Evolutionary conservation across 2,329 filamentous ascomycete genomes (phyloP), one percentile per base, ranked within the genome.

Genomic region (Colletotrichum destructivum): DNA sequence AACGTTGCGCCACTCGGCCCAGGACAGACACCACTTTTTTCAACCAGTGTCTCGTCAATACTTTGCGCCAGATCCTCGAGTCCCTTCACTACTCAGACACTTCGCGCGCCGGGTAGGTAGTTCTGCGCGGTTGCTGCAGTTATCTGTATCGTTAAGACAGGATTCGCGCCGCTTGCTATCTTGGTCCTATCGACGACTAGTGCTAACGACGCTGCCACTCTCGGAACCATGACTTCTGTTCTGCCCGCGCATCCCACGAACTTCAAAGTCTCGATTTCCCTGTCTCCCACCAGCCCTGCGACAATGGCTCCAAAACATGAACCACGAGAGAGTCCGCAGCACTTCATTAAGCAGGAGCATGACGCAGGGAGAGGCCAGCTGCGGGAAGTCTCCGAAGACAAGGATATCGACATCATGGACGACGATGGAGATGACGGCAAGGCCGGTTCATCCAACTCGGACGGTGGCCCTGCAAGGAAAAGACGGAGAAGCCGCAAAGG

Each of bases 401-500:
- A 83, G 73, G 82, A 85, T 23, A 80, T 81, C 21, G 82, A 83
- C 56, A 80, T 83, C 35, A 82, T 81, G 52, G 84, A 85, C 72
- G 81, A 78, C 55, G 82, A 81, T 44, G 79, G 77, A 7, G 83
- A 85, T 54, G 80, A 77, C 16, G 82, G 83, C 71, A 83, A 84
- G 67, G 85, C 80, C 21, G 83, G 85, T 72, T 88, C 87, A 6
- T 88, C 87, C 44, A 87, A 86, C 75, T 87, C 86, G 2, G 87
- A 89, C 31, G 87, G 87, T 40, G 87, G 87, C 1, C 86, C 87
- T 3, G 82, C 83, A 6, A 85, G 87, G 67, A 90, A 94, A 82
- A 85, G 92, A 69, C 85, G 92, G 75, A 85, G 93, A 66, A 95
- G 93, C 82, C 89, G 93, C 74, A 95, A 95, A 80, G 92, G 92